phyloP scores from a whole-genome alignment of 75 land plant species.

The Sequoiadendron giganteum region DNA sequence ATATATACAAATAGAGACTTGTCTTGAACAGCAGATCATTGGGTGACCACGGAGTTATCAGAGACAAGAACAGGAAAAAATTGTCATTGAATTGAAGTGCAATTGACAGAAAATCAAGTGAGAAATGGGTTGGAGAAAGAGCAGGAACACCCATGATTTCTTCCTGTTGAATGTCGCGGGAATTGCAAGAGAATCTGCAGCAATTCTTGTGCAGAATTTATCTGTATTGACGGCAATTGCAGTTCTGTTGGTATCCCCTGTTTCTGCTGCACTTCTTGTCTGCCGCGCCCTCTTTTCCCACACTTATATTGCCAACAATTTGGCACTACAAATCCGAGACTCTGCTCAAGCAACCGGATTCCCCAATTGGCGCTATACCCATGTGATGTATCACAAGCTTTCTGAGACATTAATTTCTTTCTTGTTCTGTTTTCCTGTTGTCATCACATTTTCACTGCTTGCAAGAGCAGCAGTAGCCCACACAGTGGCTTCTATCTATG shows the following conservation, averaged over 20 bases:
- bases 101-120: not conserved
- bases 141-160: not conserved
- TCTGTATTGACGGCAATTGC: slow-evolving; percentile 5
- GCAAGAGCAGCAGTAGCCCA: not conserved
- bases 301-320: not conserved
- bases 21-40: not conserved
- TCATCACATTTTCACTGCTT: not conserved
- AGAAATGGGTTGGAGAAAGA: not conserved
- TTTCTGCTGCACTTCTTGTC: slow-evolving; percentile 20
- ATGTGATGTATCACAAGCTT: not conserved
- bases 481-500: not conserved
- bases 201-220: slow-evolving; percentile 14
- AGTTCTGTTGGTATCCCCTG: slow-evolving; percentile 11
- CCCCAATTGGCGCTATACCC: not conserved
- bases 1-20: not conserved
- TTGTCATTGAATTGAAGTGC: not conserved
- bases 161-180: slow-evolving; percentile 4
- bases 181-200: slow-evolving; percentile 22
- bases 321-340: not conserved
- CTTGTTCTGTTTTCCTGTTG: not conserved
- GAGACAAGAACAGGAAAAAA: not conserved
- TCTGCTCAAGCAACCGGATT: not conserved
- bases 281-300: not conserved
- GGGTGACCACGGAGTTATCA: not conserved
- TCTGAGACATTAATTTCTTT: not conserved